phyloP scores from a whole-genome alignment of 192 early-diverging fungal species.

The Coemansia sp. region DNA sequence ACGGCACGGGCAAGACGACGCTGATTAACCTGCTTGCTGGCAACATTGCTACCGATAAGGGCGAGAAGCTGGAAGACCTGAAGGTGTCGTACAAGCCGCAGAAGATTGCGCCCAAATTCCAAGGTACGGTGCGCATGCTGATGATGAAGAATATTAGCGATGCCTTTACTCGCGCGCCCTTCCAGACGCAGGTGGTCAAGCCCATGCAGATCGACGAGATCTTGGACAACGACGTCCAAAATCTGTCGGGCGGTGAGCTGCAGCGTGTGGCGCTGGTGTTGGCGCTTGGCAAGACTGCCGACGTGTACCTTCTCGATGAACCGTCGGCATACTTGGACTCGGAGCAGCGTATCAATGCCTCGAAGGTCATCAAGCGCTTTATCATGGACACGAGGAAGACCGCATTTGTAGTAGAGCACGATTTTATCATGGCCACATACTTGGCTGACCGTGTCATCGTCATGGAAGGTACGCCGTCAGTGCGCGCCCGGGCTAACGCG shows the following conservation, averaged over 20 bases:
- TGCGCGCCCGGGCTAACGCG: constrained; percentile 78
- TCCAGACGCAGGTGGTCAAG: constrained; percentile 96
- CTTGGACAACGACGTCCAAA: constrained; percentile 85
- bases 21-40: constrained; percentile 95
- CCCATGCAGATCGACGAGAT: constrained; percentile 92
- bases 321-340: constrained; percentile 98
- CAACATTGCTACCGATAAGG: constrained; percentile 74
- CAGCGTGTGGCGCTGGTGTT: constrained; percentile 97
- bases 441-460: constrained; percentile 96
- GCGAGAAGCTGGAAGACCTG: constrained; percentile 73
- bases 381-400: constrained; percentile 96
- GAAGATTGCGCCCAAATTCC: constrained; percentile 96
- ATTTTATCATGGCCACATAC: constrained; percentile 99
- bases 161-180: constrained; percentile 89
- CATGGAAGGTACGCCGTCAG: constrained; percentile 89
- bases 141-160: constrained; percentile 86
- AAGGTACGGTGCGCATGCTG: constrained; percentile 90
- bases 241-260: constrained; percentile 97
- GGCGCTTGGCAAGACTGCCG: constrained; percentile 86
- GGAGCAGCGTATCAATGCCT: constrained; percentile 98
- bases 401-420: constrained; percentile 98
- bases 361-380: constrained; percentile 98
- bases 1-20: constrained; percentile 98
- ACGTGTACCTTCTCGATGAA: constrained; percentile 98
- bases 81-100: constrained; percentile 97